Base-by-base conservation (phyloP, 2,329 filamentous ascomycete species). In the Aspergillus latus region DNA sequence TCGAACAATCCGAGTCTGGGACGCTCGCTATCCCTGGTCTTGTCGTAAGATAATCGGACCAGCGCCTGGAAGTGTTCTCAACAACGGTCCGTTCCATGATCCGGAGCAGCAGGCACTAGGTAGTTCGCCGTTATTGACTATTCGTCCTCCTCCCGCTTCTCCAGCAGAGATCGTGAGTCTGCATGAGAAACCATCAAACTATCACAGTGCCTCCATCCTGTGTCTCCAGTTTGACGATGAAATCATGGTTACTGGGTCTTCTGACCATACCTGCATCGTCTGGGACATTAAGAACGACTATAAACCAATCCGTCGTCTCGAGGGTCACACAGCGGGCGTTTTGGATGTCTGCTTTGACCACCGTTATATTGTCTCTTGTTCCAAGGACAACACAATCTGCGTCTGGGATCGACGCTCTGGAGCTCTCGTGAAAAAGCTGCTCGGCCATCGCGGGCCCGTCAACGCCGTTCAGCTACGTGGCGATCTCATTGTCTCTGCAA, bases 401-500 rank as follows among this genome's bases (percentile, higher is more conserved):
- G 87, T 99, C 26, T 97, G 93, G 93, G 90, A 96, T 68, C 89
- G 94, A 45, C 77, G 84, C 54, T 94, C 90, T 0, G 90, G 91
- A 36, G 77, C 78, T 8, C 80, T 95, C 46, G 75, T 96, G 47
- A 90, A 89, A 67, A 88, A 90, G 66, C 83, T 99, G 48, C 83
- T 84, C 36, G 94, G 93, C 6, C 94, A 99, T 74, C 82, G 85
- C 2, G 94, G 94, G 0, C 94, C 94, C 1, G 94, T 99, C 64
- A 99, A 99, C 69, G 92, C 94, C 1, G 92, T 99, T 4, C 93
- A 97, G 76, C 85, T 99, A 73, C 89, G 93, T 52, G 93, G 92
- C 58, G 93, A 96, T 74, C 88, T 92, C 5, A 87, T 97, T 48
- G 92, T 97, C 30, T 96, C 90, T 47, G 96, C 94, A 69, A 94